phyloP scores from a whole-genome alignment of 129 eudicot species.

The Heracleum sosnowskyi region DNA sequence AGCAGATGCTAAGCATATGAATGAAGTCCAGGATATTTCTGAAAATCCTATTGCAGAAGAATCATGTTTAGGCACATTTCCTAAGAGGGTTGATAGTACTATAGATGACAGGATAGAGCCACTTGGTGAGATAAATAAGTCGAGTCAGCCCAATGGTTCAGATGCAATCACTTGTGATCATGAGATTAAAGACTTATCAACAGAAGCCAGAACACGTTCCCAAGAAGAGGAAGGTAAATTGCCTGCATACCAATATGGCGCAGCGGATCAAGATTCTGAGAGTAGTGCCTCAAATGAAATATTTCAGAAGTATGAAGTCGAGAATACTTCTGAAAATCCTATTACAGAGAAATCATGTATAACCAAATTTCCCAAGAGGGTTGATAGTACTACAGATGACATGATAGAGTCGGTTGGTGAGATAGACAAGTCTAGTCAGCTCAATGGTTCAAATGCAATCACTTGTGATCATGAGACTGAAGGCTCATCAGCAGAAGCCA shows the following conservation, averaged over 20 bases:
- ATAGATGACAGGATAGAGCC: conserved; percentile 1
- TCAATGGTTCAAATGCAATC: conserved; percentile 29
- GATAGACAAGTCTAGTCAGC: neutral
- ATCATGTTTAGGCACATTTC: neutral
- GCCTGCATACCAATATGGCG: conserved; percentile 4
- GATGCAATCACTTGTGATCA: conserved; percentile 16
- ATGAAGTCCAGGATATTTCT: conserved; percentile 18
- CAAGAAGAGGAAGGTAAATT: conserved; percentile 19
- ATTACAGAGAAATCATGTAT: neutral
- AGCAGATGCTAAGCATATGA: conserved; percentile 17
- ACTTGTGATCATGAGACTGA: conserved; percentile 12
- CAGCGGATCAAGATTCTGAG: neutral
- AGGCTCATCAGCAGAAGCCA: conserved; percentile 30
- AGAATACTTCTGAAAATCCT: neutral
- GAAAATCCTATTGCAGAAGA: conserved; percentile 15
- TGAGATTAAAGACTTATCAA: conserved; percentile 1
- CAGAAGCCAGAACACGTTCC: conserved; percentile 20
- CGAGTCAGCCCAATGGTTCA: conserved; percentile 29
- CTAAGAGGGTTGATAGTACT: neutral
- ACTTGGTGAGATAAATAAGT: conserved; percentile 9
- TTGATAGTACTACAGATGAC: neutral
- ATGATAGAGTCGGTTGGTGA: neutral
- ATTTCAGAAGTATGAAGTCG: neutral
- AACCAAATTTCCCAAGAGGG: neutral
- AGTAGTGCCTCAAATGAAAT: conserved; percentile 16